Evolutionary conservation across 2,329 filamentous ascomycete genomes (phyloP), one percentile per base, ranked within the genome.

Genomic region (Colletotrichum camelliae): DNA sequence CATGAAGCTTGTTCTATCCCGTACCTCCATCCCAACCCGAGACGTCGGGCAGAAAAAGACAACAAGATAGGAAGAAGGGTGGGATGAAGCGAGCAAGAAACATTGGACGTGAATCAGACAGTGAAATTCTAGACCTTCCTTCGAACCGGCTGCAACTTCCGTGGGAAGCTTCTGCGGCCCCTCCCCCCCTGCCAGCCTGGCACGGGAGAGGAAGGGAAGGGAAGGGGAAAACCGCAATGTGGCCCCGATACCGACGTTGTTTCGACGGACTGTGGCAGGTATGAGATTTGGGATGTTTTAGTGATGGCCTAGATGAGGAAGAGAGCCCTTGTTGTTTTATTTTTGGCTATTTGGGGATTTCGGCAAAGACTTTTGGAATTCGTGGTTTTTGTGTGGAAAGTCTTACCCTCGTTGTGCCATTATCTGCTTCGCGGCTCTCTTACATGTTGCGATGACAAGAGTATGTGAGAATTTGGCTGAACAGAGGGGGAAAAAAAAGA

Each of bases 191-290:
- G 24, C 24, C 24, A 4, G 52, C 64, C 64, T 16, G 39, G 37
- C 58, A 60, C 27, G 29, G 35, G 21, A 21, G 31, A 31, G 8
- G 31, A 31, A 24, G 24, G 15, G 29, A 60, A 21, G 31, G 31
- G 5, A 9, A 9, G 31, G 4, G 31, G 27, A 24, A 60, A 31
- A 57, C 62, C 60, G 27, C 67, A 29, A 10, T 24, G 61, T 65
- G 67, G 64, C 58, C 64, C 70, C 73, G 70, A 69, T 75, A 68
- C 57, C 35, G 24, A 39, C 21, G 21, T 24, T 55, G 73, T 75
- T 75, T 73, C 73, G 70, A 52, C 55, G 64, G 27, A 55, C 35
- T 48, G 57, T 43, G 70, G 58, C 58, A 64, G 35, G 35, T 48
- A 60, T 52, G 62, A 15, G 55, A 24, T 58, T 58, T 1, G 27